Base-by-base conservation (phyloP, 768 basidiomycete genomes). In the Kwoniella heveanensis region DNA sequence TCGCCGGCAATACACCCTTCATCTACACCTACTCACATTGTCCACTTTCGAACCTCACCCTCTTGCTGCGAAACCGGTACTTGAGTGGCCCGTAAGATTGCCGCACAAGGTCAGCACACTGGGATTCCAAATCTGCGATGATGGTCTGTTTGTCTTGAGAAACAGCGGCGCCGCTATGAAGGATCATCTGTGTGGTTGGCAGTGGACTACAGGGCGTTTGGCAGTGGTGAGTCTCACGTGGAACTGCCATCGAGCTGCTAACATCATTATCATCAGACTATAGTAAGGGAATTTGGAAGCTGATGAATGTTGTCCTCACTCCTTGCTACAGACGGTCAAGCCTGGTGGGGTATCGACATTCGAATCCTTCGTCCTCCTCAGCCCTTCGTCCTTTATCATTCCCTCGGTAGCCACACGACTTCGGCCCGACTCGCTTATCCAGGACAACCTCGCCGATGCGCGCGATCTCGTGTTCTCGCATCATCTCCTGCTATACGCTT, bases 1-100 rank as follows among this genome's bases (percentile, higher is more conserved):
- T 44, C 9, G 10, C 4, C 39, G 39, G 19, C 26, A 60, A 37
- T 65, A 62, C 53, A 55, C 59, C 12, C 70, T 77, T 30, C 46
- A 61, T 30, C 50, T 79, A 48, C 77, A 79, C 55, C 65, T 77
- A 13, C 58, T 77, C 4, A 68, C 69, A 1, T 62, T 79, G 0
- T 69, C 72, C 9, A 76, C 76, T 10, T 71, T 77, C 32, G 58
- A 65, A 29, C 72, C 72, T 9, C 77, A 79, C 54, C 77, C 77
- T 4, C 56, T 25, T 19, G 77, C 76, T 6, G 49, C 54, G n/a
- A 44, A 62, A n/a, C 30, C 65, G 13, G 47, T 66, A 0, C 37
- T 77, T 15, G 56, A 66, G 13, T 76, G 72, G 70, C 72, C 70
- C 2, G 55, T 29, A 0, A 19, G 53, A 2, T 27, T 71, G 9